Evolutionary conservation across 805 yeast genomes (phyloP), one percentile per base, ranked within the genome.

Genomic region (Candida vartiovaarae): DNA sequence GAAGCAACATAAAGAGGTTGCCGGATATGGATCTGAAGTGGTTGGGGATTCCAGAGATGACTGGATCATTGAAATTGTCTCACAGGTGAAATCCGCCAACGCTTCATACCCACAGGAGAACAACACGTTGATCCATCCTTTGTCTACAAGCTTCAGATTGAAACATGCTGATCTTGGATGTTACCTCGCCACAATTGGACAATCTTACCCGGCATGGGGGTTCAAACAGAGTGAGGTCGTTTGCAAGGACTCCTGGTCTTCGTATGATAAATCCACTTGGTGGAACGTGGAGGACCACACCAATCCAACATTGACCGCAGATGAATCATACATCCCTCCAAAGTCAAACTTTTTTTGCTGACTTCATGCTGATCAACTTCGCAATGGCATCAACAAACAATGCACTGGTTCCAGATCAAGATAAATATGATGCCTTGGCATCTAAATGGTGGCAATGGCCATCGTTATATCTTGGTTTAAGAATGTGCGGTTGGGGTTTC

Each of bases 211-310:
- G 20, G 80, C 79, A 15, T 93, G 99, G 99, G 99, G 99, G 23
- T 93, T 91, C 76, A 78, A 88, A 61, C 99, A 93, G 71, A 95
- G 96, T 50, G 99, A 93, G 69, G 91, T 93, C 51, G 82, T 81
- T 2, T 67, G 64, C 71, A 61, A 78, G 74, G 52, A 64, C 70
- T 48, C 80, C 88, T 15, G 20, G 32, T 84, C 80, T 63, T 67
- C 59, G 38, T 79, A 84, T 63, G 95, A 85, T 59, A 85, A 84
- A 68, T 71, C 91, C 56, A 84, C 90, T 20, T 85, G 93, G 91
- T 85, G 93, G 93, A 84, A 84, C 62, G 72, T 85, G 48, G 95
- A 85, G 64, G 72, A 72, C 54, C 88, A 85, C 61, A 65, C 64
- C 47, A 84, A 85, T 61, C 69, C 65, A 32, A 60, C 69, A 26